Conservation (phyloP, 2,329 filamentous ascomycete genomes). For the Trichoderma polysporum region DNA sequence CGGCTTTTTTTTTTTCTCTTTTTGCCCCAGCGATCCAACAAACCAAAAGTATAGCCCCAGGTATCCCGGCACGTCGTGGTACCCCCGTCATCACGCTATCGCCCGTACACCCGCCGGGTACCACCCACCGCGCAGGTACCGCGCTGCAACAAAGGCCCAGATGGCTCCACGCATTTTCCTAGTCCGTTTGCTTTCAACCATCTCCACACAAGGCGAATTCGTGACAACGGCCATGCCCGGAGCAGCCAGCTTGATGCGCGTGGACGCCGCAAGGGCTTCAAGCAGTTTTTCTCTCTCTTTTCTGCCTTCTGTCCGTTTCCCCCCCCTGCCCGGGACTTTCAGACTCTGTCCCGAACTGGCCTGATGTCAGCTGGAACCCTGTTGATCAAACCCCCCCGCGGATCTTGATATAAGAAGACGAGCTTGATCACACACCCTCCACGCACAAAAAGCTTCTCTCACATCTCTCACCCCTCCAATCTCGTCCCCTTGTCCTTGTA, state of each 20-base stretch:
- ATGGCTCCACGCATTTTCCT: not conserved
- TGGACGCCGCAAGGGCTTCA: not conserved
- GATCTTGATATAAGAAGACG: constrained; percentile 10
- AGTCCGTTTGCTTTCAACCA: not conserved
- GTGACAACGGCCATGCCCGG: not conserved
- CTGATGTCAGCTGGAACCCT: not conserved
- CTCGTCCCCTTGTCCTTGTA: not conserved
- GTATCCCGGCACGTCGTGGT: not conserved
- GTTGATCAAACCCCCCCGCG: not conserved
- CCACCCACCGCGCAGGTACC: not conserved
- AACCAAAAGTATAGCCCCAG: not conserved
- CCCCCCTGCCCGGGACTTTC: not conserved
- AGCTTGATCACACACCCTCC: constrained; percentile 18
- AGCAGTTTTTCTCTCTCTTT: not conserved
- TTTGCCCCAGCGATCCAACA: constrained; percentile 23
- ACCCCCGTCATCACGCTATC: not conserved
- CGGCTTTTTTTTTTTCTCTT: constrained; percentile 23
- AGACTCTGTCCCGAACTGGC: not conserved
- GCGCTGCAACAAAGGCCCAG: not conserved
- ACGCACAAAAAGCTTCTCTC: not conserved
- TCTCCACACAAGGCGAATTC: not conserved
- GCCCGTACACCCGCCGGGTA: not conserved
- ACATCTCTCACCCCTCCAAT: not conserved
- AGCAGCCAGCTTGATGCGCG: not conserved
- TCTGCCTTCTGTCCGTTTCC: not conserved